Percentiles rank a stretch among this genome's conserved stretches.
These are phyloP conservation scores for Testicularia cyperi DNA, from an alignment of 1,284 basidiomycete genomes.

Conservation along the genomic window DNA sequence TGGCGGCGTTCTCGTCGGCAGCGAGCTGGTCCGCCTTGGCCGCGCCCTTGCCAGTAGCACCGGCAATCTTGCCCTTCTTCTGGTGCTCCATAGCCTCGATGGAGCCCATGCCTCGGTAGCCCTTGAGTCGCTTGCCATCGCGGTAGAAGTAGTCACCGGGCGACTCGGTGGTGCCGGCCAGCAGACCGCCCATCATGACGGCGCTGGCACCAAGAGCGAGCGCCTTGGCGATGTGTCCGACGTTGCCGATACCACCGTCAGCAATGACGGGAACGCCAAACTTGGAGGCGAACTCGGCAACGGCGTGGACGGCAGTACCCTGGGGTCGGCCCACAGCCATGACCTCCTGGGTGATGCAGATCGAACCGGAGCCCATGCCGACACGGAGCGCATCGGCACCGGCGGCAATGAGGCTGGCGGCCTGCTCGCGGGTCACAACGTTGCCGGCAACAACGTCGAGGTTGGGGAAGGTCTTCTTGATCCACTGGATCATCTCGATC, in stretches of 20 bases:
- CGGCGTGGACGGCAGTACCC: constrained; percentile 91
- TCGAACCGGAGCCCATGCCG: constrained; percentile 97
- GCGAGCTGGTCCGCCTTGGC: constrained; percentile 64
- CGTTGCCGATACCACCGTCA: constrained; percentile 94
- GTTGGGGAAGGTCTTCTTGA: constrained; percentile 74
- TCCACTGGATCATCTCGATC: constrained; percentile 92
- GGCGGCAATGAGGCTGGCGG: constrained; percentile 86
- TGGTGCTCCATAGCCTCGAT: constrained; percentile 60
- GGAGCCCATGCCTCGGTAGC: constrained; percentile 97
- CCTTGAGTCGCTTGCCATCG: constrained; percentile 96
- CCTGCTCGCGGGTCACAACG: constrained; percentile 96
- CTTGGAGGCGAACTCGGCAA: constrained; percentile 86
- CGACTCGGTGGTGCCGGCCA: constrained; percentile 94
- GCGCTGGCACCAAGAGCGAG: constrained; percentile 88
- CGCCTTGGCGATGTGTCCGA: constrained; percentile 97
- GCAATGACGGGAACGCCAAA: constrained; percentile 97
- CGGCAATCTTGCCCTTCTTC: constrained; percentile 48
- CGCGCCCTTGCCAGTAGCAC: constrained; percentile 62
- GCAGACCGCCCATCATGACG: constrained; percentile 97
- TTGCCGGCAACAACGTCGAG: constrained; percentile 93
- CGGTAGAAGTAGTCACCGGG: constrained; percentile 99
- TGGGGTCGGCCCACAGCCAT: constrained; percentile 99
- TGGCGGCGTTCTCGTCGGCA: constrained; percentile 78
- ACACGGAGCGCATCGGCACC: constrained; percentile 92
- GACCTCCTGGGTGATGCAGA: constrained; percentile 99